phyloP scores from a whole-genome alignment of 2,329 filamentous ascomycete species.

The Trichoderma sp. region DNA sequence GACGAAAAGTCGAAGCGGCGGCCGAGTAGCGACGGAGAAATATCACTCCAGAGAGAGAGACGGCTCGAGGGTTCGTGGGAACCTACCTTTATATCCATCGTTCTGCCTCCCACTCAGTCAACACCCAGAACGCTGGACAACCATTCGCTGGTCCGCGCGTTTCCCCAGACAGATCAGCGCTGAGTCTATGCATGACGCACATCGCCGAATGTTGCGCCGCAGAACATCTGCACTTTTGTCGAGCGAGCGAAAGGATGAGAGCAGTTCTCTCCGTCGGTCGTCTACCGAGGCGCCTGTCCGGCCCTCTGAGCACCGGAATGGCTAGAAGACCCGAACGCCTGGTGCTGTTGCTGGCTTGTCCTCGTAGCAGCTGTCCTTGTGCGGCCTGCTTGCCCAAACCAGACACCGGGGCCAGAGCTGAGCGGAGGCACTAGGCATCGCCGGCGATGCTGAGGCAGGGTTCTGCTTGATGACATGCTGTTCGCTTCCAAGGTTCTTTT shows the following conservation, averaged over 20 bases:
- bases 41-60: background rate
- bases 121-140: background rate
- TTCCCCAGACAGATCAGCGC: slow-evolving; percentile 15
- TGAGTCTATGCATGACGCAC: slow-evolving; percentile 16
- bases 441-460: slow-evolving; percentile 12
- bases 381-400: slow-evolving; percentile 15
- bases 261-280: background rate
- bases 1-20: background rate
- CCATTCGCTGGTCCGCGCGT: background rate
- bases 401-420: slow-evolving; percentile 5
- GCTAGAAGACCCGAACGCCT: background rate
- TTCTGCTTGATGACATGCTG: slow-evolving; percentile 18
- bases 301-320: background rate
- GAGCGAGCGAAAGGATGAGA: background rate
- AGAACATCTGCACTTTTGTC: background rate
- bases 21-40: background rate
- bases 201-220: background rate
- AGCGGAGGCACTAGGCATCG: slow-evolving; percentile 8
- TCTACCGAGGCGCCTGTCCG: background rate
- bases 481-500: background rate
- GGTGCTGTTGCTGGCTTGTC: background rate
- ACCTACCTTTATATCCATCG: background rate
- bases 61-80: background rate
- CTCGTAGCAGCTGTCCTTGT: background rate
- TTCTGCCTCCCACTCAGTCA: background rate